These are phyloP conservation scores for Picochlorum costavermella DNA, from an alignment of 139 green algal genomes.

Conservation along the genomic window DNA sequence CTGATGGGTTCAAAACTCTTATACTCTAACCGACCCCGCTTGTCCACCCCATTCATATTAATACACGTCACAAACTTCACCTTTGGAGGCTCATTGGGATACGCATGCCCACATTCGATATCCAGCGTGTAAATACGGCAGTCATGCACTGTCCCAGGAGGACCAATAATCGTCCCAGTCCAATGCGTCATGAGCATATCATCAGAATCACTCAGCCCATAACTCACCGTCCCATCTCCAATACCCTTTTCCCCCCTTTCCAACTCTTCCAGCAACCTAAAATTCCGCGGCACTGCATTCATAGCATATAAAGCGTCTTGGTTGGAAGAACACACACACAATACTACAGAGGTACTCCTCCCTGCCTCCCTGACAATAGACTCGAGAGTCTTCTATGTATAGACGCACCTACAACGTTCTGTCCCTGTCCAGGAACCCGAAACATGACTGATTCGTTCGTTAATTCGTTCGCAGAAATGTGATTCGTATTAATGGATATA, in stretches of 20 bases:
- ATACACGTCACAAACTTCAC: conserved; percentile 42
- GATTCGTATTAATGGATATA: no score
- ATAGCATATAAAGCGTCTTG: neutral
- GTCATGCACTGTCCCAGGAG: conserved; percentile 77
- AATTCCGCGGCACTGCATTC: conserved; percentile 81
- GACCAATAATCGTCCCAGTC: conserved; percentile 96
- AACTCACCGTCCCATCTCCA: conserved; percentile 90
- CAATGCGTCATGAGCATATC: conserved; percentile 89
- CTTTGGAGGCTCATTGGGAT: conserved; percentile 63
- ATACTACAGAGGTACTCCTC: neutral
- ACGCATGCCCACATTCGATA: conserved; percentile 72
- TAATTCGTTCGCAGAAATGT: no score
- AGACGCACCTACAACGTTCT: neutral
- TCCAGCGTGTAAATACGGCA: conserved; percentile 87
- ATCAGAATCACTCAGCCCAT: conserved; percentile 86
- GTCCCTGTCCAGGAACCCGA: neutral
- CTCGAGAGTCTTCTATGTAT: neutral
- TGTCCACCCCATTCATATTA: conserved; percentile 40
- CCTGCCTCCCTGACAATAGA: neutral
- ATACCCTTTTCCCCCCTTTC: conserved; percentile 92
- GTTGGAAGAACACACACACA: neutral
- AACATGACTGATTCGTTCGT: neutral
- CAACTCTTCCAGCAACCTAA: conserved; percentile 91
- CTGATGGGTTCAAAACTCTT: conserved; percentile 64
- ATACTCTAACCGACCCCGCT: conserved; percentile 23